Evolutionary conservation across 1,284 basidiomycete species (phyloP).

Genomic region (Chalciporus sp.): DNA sequence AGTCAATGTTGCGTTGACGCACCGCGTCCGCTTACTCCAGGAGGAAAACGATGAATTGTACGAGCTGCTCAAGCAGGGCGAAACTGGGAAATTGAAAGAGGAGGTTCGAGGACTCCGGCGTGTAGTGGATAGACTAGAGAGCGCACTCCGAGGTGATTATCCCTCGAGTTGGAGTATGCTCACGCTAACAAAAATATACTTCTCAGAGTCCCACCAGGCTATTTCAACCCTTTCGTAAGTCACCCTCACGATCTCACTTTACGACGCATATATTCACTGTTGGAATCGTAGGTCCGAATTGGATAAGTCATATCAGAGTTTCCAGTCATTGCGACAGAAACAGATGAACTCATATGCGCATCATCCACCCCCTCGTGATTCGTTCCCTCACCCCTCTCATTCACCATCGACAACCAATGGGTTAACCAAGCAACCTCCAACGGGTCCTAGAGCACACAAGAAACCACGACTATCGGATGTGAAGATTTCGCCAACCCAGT

Average conservation of each 20-base stretch:
- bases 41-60: slow-evolving; percentile 84
- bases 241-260: slow-evolving; percentile 2
- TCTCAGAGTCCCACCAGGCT: slow-evolving; percentile 70
- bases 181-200: slow-evolving; percentile 2
- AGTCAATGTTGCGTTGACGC: slow-evolving; percentile 68
- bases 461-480: slow-evolving; percentile 67
- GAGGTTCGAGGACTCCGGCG: slow-evolving; percentile 70
- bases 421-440: slow-evolving; percentile 61
- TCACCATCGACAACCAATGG: slow-evolving; percentile 29
- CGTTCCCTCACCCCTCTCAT: slow-evolving; percentile 33
- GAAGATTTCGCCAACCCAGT: slow-evolving; percentile 45
- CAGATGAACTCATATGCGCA: slow-evolving; percentile 42
- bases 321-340: slow-evolving; percentile 48
- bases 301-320: slow-evolving; percentile 68
- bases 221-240: slow-evolving; percentile 73
- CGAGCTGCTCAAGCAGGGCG: slow-evolving; percentile 64
- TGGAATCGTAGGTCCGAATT: slow-evolving; percentile 54
- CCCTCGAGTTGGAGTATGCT: neutral
- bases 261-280: slow-evolving; percentile 14
- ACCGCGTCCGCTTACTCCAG: slow-evolving; percentile 69
- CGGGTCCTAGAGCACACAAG: slow-evolving; percentile 76
- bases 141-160: slow-evolving; percentile 68
- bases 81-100: slow-evolving; percentile 76
- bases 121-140: slow-evolving; percentile 67
- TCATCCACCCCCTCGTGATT: slow-evolving; percentile 35